A percentile compares a stretch with the other conserved stretches of the same genome.
Evolutionary conservation across 192 early-diverging fungal genomes (phyloP).

Genomic region (Podila minutissima): DNA sequence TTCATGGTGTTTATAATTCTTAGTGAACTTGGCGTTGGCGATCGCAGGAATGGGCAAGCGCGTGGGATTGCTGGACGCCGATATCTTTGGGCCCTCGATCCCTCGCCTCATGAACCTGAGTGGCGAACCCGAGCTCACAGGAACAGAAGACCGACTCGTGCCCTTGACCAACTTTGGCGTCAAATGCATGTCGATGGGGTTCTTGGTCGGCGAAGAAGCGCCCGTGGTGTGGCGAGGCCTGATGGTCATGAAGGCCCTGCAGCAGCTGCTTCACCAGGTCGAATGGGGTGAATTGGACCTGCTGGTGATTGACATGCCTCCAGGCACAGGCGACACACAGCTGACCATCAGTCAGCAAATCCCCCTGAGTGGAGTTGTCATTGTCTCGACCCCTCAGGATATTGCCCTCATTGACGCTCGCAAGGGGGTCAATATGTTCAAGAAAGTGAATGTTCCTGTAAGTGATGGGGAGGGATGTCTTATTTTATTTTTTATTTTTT

Average conservation of each 20-base stretch:
- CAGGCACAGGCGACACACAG: conserved; percentile 93
- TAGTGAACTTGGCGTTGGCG: conserved; percentile 83
- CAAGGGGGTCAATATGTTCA: conserved; percentile 86
- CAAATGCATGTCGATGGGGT: conserved; percentile 93
- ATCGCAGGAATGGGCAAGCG: conserved; percentile 65
- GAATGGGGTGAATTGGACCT: conserved; percentile 82
- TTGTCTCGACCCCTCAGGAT: conserved; percentile 94
- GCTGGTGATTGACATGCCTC: conserved; percentile 91
- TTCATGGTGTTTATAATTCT: neutral
- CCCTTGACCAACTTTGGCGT: conserved; percentile 90
- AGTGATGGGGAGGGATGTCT: conserved; percentile 33
- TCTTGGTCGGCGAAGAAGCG: conserved; percentile 76
- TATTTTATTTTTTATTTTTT: neutral
- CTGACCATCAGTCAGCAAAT: conserved; percentile 84
- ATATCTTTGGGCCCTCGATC: conserved; percentile 94
- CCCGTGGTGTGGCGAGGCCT: conserved; percentile 92
- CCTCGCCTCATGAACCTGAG: conserved; percentile 85
- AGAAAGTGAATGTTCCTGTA: conserved; percentile 84
- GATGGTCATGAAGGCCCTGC: conserved; percentile 94
- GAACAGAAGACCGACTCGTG: conserved; percentile 65
- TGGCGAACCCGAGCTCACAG: conserved; percentile 73
- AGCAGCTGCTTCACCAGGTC: conserved; percentile 87
- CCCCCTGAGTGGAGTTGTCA: conserved; percentile 71
- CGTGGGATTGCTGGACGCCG: conserved; percentile 86
- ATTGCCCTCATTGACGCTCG: conserved; percentile 83